These are phyloP conservation scores for Claviceps humidiphila DNA, from an alignment of 2,329 filamentous ascomycete genomes.

Conservation along the genomic window DNA sequence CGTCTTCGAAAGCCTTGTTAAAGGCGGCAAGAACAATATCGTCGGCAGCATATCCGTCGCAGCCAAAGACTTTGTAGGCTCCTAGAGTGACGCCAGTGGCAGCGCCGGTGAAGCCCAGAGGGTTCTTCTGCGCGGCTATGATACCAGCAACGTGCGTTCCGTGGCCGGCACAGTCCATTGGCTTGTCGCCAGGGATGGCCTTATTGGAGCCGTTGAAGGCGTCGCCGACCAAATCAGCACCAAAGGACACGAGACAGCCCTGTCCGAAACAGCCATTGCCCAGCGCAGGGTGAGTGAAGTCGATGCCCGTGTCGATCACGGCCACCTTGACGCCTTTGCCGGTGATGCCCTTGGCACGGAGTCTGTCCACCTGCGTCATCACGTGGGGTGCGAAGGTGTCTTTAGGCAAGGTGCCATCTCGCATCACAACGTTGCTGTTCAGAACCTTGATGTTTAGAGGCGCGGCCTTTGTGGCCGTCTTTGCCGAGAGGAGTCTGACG, in stretches of 20 bases:
- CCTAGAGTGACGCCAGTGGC: slow-evolving; percentile 25
- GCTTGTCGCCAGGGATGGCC: slow-evolving; percentile 24
- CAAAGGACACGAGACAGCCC: slow-evolving; percentile 29
- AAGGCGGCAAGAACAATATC: slow-evolving; percentile 27
- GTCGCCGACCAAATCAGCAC: slow-evolving; percentile 31
- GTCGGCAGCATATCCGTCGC: slow-evolving; percentile 16
- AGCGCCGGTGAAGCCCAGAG: slow-evolving; percentile 24
- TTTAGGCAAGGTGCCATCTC: slow-evolving; percentile 10
- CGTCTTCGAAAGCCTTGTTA: slow-evolving; percentile 26
- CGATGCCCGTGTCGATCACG: slow-evolving; percentile 42
- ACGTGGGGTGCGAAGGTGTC: slow-evolving; percentile 33
- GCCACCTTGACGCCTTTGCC: slow-evolving; percentile 41
- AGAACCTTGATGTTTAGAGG: slow-evolving; percentile 22
- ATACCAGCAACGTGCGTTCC: slow-evolving; percentile 33
- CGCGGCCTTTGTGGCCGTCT: slow-evolving; percentile 29
- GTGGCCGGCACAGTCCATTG: slow-evolving; percentile 27
- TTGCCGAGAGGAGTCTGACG: slow-evolving; percentile 24
- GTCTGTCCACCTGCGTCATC: slow-evolving; percentile 43
- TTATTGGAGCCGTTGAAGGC: slow-evolving; percentile 13
- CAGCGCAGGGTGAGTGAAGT: slow-evolving; percentile 49
- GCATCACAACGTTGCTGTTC: slow-evolving; percentile 2
- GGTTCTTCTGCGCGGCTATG: slow-evolving; percentile 26
- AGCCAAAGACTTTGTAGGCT: slow-evolving; percentile 25
- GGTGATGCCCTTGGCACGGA: slow-evolving; percentile 33
- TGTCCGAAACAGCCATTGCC: slow-evolving; percentile 31